Percentiles rank a stretch among this genome's conserved stretches.
Conservation (phyloP, 2,329 filamentous ascomycete species). For the Graphilbum fragrans region DNA sequence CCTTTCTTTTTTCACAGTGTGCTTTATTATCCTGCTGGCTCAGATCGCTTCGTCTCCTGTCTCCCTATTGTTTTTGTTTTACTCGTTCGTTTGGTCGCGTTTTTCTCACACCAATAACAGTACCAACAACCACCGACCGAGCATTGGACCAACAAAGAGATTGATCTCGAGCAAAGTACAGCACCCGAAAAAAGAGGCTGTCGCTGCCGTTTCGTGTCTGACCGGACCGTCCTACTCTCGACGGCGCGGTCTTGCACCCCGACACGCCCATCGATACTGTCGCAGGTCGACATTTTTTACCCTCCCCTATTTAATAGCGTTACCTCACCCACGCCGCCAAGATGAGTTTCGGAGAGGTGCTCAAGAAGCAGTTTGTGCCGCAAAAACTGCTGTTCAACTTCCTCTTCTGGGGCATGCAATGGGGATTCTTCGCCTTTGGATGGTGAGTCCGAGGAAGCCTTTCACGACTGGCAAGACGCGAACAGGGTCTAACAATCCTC, state of each 20-base stretch:
- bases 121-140: not conserved
- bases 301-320: not conserved
- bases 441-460: slow-evolving; percentile 48
- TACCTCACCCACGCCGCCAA: slow-evolving; percentile 21
- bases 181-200: no score
- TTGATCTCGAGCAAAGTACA: no score
- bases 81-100: not conserved
- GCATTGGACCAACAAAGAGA: not conserved
- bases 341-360: slow-evolving; percentile 24
- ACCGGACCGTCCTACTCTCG: no score
- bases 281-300: slow-evolving; percentile 43
- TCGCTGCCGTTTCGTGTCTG: no score
- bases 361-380: slow-evolving; percentile 54
- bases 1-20: slow-evolving; percentile 23
- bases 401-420: slow-evolving; percentile 70
- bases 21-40: slow-evolving; percentile 42
- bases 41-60: slow-evolving; percentile 43
- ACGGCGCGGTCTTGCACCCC: no score
- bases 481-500: slow-evolving; percentile 14
- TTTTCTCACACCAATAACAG: no score
- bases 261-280: slow-evolving; percentile 17
- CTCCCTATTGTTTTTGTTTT: slow-evolving; percentile 11
- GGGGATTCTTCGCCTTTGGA: slow-evolving; percentile 68
- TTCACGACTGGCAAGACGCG: not conserved
- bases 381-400: slow-evolving; percentile 69